Evolutionary conservation across 352 stramenopile genomes (phyloP).

Genomic region (Globisporangium paroecandrum): DNA sequence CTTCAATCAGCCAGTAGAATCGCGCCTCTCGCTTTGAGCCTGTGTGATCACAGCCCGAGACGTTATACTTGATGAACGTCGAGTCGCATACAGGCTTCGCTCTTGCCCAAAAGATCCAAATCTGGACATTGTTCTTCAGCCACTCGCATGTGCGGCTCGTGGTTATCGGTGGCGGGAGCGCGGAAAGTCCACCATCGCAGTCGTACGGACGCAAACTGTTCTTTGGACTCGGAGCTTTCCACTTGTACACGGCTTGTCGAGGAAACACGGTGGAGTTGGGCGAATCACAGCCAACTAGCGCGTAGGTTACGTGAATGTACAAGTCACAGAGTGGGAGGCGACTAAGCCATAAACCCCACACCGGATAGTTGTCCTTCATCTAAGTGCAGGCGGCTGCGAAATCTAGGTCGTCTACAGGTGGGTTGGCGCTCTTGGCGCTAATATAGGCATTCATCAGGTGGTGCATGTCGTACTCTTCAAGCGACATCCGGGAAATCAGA

Average conservation of each 20-base stretch:
- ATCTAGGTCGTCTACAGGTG: constrained; percentile 14
- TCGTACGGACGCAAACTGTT: constrained; percentile 37
- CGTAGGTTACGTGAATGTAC: constrained; percentile 30
- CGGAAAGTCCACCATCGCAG: constrained; percentile 32
- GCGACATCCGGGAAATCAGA: constrained; percentile 12
- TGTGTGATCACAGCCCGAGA: constrained; percentile 28
- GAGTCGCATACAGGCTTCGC: constrained; percentile 30
- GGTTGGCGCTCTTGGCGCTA: not conserved
- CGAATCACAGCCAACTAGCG: constrained; percentile 24
- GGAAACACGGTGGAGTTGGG: constrained; percentile 22
- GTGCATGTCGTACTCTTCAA: constrained; percentile 20
- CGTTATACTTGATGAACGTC: constrained; percentile 38
- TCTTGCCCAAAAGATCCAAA: constrained; percentile 34
- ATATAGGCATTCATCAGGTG: constrained; percentile 17
- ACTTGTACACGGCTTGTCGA: constrained; percentile 29
- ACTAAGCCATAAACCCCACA: constrained; percentile 41
- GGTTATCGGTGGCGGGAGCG: constrained; percentile 22
- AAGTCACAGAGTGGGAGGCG: constrained; percentile 33
- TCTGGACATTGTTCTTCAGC: constrained; percentile 26
- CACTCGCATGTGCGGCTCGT: constrained; percentile 41
- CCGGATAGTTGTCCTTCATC: constrained; percentile 36
- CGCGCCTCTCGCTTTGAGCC: constrained; percentile 19
- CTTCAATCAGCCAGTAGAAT: constrained; percentile 35
- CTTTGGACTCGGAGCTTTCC: constrained; percentile 29
- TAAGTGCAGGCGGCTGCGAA: constrained; percentile 43